These are phyloP conservation scores for Verticillium dahliae DNA, from an alignment of 2,329 filamentous ascomycete species.

Conservation along the genomic window DNA sequence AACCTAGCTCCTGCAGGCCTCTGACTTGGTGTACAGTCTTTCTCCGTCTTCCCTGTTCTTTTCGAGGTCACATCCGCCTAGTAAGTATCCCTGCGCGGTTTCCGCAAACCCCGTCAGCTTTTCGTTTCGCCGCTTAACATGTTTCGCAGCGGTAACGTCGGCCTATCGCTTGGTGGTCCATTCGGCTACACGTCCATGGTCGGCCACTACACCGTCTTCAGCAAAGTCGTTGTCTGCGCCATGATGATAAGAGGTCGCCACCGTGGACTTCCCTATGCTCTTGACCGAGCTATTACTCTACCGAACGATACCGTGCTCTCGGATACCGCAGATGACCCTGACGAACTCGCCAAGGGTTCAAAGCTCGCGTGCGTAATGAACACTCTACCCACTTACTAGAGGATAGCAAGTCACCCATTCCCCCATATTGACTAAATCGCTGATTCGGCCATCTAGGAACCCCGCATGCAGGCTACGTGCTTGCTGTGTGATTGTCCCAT, in stretches of 20 bases:
- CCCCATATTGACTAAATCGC: no score
- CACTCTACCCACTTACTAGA: no score
- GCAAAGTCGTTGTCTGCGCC: slow-evolving; percentile 27
- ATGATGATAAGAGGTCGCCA: slow-evolving; percentile 31
- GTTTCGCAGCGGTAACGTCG: slow-evolving; percentile 24
- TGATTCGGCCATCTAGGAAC: no score
- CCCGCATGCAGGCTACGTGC: no score
- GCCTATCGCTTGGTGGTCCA: slow-evolving; percentile 26
- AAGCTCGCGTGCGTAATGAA: no score
- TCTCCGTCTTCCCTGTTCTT: slow-evolving; percentile 22
- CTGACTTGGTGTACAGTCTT: slow-evolving; percentile 13
- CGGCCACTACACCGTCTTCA: slow-evolving; percentile 21
- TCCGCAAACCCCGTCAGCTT: no score
- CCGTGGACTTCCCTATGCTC: slow-evolving; percentile 23
- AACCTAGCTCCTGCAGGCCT: no score
- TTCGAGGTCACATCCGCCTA: slow-evolving; percentile 27
- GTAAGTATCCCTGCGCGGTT: slow-evolving; percentile 12
- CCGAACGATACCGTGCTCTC: neutral
- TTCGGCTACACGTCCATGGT: slow-evolving; percentile 20
- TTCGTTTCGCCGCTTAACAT: no score
- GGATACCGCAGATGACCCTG: neutral
- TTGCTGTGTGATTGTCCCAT: no score
- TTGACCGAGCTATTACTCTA: slow-evolving; percentile 27
- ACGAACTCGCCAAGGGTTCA: no score
- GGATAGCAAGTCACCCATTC: no score